A percentile compares a stretch with the other conserved stretches of the same genome.
phyloP scores from a whole-genome alignment of 2,329 filamentous ascomycete species.

The Verruconis gallopava region DNA sequence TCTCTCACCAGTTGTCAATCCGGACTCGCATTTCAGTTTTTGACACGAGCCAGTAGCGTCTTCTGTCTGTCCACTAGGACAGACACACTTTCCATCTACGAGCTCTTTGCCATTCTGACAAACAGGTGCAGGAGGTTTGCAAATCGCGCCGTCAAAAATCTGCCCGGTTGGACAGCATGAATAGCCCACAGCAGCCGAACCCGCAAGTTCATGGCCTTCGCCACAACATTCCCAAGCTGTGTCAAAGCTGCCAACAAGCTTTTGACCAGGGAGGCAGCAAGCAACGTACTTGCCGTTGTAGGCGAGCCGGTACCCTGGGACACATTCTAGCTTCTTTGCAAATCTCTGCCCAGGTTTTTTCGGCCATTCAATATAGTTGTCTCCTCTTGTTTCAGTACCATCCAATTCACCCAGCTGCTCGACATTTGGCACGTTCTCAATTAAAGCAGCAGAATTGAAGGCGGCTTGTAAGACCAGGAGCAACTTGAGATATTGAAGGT shows the following conservation, averaged over 20 bases:
- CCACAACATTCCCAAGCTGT: constrained; percentile 6
- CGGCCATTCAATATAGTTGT: not conserved
- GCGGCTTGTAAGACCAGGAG: not conserved
- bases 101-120: constrained; percentile 1
- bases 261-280: constrained; percentile 6
- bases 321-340: not conserved
- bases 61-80: not conserved
- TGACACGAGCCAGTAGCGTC: not conserved
- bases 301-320: not conserved
- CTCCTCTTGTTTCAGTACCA: not conserved
- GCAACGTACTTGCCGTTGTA: constrained; percentile 1
- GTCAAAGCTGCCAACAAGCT: constrained; percentile 1
- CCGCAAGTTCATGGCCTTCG: constrained; percentile 3
- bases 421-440: not conserved
- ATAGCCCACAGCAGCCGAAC: not conserved
- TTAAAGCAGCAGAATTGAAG: not conserved
- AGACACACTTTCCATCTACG: constrained; percentile 5
- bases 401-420: not conserved
- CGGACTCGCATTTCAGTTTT: not conserved
- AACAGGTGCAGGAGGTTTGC: not conserved
- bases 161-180: constrained; percentile 4
- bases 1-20: constrained; percentile 1
- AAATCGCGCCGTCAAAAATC: constrained; percentile 2
- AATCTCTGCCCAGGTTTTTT: not conserved
- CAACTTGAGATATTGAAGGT: not conserved